These are phyloP conservation scores for Narthecium ossifragum DNA, from an alignment of 106 monocot species.

Conservation along the genomic window DNA sequence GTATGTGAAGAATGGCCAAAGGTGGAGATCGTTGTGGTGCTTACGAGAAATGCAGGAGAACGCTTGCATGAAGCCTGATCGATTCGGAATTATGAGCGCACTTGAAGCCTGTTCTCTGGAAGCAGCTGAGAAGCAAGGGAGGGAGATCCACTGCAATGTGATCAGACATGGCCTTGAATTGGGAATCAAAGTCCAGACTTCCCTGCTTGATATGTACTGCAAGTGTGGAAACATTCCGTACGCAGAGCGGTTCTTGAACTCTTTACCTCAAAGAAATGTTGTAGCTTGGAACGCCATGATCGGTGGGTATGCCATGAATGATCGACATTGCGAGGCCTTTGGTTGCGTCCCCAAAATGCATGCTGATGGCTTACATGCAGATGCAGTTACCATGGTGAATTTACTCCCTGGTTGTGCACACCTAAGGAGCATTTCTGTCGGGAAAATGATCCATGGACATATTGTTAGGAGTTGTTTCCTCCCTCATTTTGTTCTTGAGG, in stretches of 20 bases:
- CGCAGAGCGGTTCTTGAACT: slow-evolving; percentile 41
- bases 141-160: slow-evolving; percentile 58
- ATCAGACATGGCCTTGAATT: slow-evolving; percentile 28
- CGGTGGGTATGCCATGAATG: slow-evolving; percentile 52
- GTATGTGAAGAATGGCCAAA: slow-evolving; percentile 34
- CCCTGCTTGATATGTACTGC: slow-evolving; percentile 79
- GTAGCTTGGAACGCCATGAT: slow-evolving; percentile 69
- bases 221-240: slow-evolving; percentile 45
- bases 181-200: slow-evolving; percentile 41
- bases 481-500: slow-evolving; percentile 56
- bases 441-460: slow-evolving; percentile 59
- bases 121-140: slow-evolving; percentile 27
- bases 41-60: slow-evolving; percentile 39
- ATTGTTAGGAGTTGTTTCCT: slow-evolving; percentile 45
- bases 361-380: slow-evolving; percentile 15
- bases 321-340: slow-evolving; percentile 30
- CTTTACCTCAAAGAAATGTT: slow-evolving; percentile 26
- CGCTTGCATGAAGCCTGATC: slow-evolving; percentile 26
- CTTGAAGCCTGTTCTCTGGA: slow-evolving; percentile 49
- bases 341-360: slow-evolving; percentile 42
- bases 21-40: slow-evolving; percentile 24
- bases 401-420: slow-evolving; percentile 43
- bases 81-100: slow-evolving; percentile 31
- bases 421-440: slow-evolving; percentile 15
- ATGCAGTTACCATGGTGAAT: slow-evolving; percentile 60